These are phyloP conservation scores for Fragilaria crotonensis DNA, from an alignment of 108 stramenopile species.

Conservation along the genomic window DNA sequence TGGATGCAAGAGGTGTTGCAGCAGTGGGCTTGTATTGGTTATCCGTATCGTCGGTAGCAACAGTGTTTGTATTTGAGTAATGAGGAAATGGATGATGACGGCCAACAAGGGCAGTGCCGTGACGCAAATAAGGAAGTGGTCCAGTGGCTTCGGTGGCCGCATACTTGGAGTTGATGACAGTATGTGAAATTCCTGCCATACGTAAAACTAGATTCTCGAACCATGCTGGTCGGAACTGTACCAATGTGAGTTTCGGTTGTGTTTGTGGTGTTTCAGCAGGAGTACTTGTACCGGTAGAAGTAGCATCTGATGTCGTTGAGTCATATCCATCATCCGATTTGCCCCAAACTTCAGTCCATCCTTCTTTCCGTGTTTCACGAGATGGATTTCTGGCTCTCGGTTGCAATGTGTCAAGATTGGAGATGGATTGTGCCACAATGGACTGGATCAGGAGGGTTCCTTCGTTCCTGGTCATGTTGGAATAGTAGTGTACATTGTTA, in stretches of 20 bases:
- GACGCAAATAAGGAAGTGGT: conserved; percentile 39
- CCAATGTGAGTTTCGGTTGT: conserved; percentile 23
- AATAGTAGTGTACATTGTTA: too few species aligned
- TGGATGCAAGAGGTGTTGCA: too few species aligned
- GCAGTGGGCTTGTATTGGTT: too few species aligned
- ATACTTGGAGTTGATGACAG: conserved; percentile 50
- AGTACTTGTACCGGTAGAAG: not conserved
- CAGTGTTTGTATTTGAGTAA: too few species aligned
- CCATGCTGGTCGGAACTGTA: conserved; percentile 64
- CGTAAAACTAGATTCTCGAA: conserved; percentile 57
- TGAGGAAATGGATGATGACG: conserved; percentile 32
- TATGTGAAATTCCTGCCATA: conserved; percentile 45
- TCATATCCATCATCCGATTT: conserved; percentile 5
- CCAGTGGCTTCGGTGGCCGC: conserved; percentile 45
- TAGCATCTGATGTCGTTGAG: not conserved
- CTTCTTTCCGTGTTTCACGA: conserved; percentile 35
- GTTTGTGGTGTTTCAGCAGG: conserved; percentile 10
- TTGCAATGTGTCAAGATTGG: conserved; percentile 32
- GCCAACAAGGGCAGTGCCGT: conserved; percentile 44
- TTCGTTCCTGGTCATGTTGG: conserved; percentile 3
- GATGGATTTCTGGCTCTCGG: too few species aligned
- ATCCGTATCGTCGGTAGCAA: too few species aligned
- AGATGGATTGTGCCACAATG: conserved; percentile 4
- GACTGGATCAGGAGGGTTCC: not conserved
- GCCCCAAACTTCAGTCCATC: conserved; percentile 77